Conservation (phyloP, 2,329 filamentous ascomycete species). For the Chrysosporium keratinophilum region DNA sequence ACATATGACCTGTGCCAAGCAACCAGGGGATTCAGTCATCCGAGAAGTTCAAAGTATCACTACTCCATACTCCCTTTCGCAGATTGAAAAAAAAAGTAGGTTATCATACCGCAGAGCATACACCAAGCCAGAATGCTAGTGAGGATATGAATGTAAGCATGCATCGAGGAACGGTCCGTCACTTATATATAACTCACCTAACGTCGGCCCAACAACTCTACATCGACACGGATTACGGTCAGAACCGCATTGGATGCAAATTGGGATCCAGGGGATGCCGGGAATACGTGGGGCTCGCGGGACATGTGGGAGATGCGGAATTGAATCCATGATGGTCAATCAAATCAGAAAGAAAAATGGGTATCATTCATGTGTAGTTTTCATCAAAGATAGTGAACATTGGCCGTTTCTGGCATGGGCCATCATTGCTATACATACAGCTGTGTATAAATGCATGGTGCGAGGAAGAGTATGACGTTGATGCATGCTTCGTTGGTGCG, state of each 20-base stretch:
- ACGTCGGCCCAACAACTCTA: not conserved
- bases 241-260: slow-evolving; percentile 1
- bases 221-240: not conserved
- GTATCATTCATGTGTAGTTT: too few relatives aligned
- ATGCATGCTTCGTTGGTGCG: not conserved
- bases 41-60: not conserved
- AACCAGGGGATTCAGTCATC: not conserved
- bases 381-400: too few relatives aligned
- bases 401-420: too few relatives aligned
- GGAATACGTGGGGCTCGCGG: not conserved
- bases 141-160: not conserved
- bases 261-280: slow-evolving; percentile 6
- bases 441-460: too few relatives aligned
- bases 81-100: not conserved
- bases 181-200: not conserved
- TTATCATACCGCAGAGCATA: slow-evolving; percentile 1
- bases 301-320: too few relatives aligned
- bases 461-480: not conserved
- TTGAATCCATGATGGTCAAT: too few relatives aligned
- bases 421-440: too few relatives aligned
- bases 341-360: too few relatives aligned
- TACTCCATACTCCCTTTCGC: not conserved
- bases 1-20: not conserved
- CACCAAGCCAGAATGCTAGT: slow-evolving; percentile 10
- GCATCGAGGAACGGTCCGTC: too few relatives aligned